Base-by-base conservation (phyloP, 441 rosid species). In the Pelargonium citronellum region DNA sequence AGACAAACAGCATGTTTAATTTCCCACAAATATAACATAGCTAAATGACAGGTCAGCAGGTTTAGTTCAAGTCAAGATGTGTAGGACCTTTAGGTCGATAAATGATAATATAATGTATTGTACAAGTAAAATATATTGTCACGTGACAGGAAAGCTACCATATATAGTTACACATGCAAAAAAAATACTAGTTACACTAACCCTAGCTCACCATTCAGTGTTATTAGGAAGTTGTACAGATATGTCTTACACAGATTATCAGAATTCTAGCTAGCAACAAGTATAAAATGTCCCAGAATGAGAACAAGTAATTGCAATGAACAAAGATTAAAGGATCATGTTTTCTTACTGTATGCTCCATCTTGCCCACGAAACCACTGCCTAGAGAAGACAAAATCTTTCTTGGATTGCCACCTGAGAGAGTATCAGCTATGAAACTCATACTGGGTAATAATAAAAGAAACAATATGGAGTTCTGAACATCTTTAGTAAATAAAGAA, bases 351-450 rank as follows among this genome's bases (percentile, higher is more conserved):
- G 65, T 95, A 95, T 78, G 94, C 87, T 74, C 99, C 99, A 81
- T 92, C 98, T 82, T 91, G 99, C 70, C 91, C 93, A 63, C 82
- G 86, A 84, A 95, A 91, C 99, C 99, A 95, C 78, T 95, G 98
- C 75, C 99, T 84, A 62, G 99, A 91, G 86, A 88, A 95, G 73
- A 95, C 81, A 85, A 95, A 95, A 87, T 95, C 99, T 83, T 82
- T 89, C 78, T 84, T 91, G 49, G 96, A 86, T 66, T 86, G 88
- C 98, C 99, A 95, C 78, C 99, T 95, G 87, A 78, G 72, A 76
- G 77, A 68, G 82, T 64, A 71, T 66, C 34, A 70, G 71, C 72
- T 22, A 66, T 73, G 20, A 75, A 73, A 69, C 67, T 73, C 76
- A 67, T 19, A 39, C 24, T 12, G 53, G 69, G 65, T 41, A 68